phyloP scores from a whole-genome alignment of 148 eudicot species.

The Silene uniflora region DNA sequence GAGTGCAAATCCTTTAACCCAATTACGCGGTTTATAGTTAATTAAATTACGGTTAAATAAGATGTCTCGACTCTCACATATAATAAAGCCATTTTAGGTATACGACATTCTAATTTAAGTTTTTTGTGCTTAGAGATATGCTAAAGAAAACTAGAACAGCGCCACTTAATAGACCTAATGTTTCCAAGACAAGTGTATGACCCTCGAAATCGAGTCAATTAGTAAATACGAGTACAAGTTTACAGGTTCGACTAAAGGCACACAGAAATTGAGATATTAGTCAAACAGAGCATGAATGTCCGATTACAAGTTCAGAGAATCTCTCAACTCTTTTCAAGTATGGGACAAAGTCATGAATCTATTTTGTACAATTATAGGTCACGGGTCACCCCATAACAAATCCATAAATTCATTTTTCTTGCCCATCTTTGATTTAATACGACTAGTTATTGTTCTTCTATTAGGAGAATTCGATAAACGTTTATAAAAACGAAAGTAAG shows the following conservation, averaged over 20 bases:
- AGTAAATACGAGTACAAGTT: background rate
- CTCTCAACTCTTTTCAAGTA: background rate
- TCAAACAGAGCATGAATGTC: background rate
- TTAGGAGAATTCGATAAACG: background rate
- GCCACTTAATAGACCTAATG: too few species aligned
- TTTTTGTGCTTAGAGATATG: too few species aligned
- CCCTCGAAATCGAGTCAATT: background rate
- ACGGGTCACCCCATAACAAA: background rate
- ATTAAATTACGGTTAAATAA: too few species aligned
- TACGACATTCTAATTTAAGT: too few species aligned
- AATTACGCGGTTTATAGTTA: too few species aligned
- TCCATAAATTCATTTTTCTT: background rate
- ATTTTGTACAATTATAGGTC: too few species aligned
- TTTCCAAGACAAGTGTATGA: background rate
- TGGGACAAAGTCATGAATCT: background rate
- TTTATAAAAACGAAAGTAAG: too few species aligned
- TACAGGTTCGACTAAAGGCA: background rate
- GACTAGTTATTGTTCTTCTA: background rate
- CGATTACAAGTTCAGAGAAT: constrained; percentile 13
- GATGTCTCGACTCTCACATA: too few species aligned
- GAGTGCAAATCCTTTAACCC: too few species aligned
- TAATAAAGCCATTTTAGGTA: too few species aligned
- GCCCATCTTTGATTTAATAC: background rate
- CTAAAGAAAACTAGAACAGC: too few species aligned
- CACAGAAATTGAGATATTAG: background rate